Evolutionary conservation across 2,329 filamentous ascomycete species (phyloP).

Genomic region (Colletotrichum liriopes): DNA sequence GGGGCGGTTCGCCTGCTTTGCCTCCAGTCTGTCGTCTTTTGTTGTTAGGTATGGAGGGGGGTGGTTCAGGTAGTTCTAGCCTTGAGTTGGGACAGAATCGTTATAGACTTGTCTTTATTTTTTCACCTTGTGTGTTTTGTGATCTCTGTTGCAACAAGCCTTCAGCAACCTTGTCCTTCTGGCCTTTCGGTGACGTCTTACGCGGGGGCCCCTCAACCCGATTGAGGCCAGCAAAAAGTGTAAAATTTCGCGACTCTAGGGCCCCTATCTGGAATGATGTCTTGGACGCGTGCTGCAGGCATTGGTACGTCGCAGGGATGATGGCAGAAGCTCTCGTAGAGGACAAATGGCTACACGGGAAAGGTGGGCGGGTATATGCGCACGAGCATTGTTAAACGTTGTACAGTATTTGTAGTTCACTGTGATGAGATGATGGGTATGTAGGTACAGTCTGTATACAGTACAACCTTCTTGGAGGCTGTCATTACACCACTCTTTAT

Average conservation of each 20-base stretch:
- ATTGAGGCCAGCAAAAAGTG: conserved; percentile 5
- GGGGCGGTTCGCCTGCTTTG: conserved; percentile 21
- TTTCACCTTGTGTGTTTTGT: not conserved
- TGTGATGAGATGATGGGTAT: not conserved
- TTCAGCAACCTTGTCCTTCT: not conserved
- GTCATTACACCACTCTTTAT: not conserved
- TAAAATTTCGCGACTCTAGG: not conserved
- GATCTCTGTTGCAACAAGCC: not conserved
- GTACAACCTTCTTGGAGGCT: not conserved
- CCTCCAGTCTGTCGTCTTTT: conserved; percentile 27
- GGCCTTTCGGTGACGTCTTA: conserved; percentile 7
- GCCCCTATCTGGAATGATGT: not conserved
- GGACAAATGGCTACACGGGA: conserved; percentile 27
- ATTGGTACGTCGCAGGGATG: conserved; percentile 33
- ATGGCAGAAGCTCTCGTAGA: conserved; percentile 17
- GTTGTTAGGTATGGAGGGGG: conserved; percentile 32
- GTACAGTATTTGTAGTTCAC: not conserved
- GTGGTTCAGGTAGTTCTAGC: conserved; percentile 32
- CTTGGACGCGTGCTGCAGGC: conserved; percentile 2
- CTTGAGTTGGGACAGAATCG: conserved; percentile 37
- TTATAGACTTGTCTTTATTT: conserved; percentile 38
- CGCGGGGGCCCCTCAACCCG: not conserved
- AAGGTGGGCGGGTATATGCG: conserved; percentile 9
- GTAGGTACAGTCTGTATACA: conserved; percentile 5
- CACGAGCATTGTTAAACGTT: conserved; percentile 8